These are phyloP conservation scores for Lachnellula arida DNA, from an alignment of 2,329 filamentous ascomycete genomes.

Conservation along the genomic window DNA sequence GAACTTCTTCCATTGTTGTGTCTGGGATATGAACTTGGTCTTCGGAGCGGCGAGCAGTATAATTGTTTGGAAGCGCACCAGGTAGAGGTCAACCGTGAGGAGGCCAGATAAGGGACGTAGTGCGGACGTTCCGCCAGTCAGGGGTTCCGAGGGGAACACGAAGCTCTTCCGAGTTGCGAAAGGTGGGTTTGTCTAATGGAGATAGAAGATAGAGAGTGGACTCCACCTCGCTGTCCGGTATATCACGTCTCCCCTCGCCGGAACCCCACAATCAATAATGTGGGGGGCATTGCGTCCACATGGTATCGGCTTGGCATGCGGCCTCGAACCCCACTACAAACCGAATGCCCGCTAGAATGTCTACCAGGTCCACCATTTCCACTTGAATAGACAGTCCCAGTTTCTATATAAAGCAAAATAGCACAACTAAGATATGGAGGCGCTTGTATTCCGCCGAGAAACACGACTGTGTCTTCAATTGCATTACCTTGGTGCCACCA, in stretches of 20 bases:
- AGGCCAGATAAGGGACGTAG: too few species aligned
- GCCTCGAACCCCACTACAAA: background rate
- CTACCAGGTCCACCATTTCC: background rate
- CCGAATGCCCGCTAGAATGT: too few species aligned
- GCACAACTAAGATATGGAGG: background rate
- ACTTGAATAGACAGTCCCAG: background rate
- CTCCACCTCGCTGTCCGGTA: background rate
- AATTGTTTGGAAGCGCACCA: too few species aligned
- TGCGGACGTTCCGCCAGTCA: too few species aligned
- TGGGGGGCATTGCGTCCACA: background rate
- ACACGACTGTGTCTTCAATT: background rate
- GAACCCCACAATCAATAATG: background rate
- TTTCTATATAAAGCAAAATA: background rate
- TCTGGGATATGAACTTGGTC: too few species aligned
- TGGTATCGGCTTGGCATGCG: background rate
- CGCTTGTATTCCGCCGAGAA: background rate
- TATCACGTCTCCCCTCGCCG: too few species aligned
- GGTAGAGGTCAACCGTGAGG: too few species aligned
- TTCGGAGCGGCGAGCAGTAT: too few species aligned
- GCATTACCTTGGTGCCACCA: background rate
- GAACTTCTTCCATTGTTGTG: conserved; percentile 21
- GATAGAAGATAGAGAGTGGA: too few species aligned
- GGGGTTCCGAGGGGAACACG: too few species aligned
- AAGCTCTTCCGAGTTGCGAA: too few species aligned
- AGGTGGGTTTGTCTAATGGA: too few species aligned